Evolutionary conservation across 2,329 filamentous ascomycete species (phyloP), one percentile per base, ranked within the genome.

Genomic region (Paraphaeosphaeria minitans): DNA sequence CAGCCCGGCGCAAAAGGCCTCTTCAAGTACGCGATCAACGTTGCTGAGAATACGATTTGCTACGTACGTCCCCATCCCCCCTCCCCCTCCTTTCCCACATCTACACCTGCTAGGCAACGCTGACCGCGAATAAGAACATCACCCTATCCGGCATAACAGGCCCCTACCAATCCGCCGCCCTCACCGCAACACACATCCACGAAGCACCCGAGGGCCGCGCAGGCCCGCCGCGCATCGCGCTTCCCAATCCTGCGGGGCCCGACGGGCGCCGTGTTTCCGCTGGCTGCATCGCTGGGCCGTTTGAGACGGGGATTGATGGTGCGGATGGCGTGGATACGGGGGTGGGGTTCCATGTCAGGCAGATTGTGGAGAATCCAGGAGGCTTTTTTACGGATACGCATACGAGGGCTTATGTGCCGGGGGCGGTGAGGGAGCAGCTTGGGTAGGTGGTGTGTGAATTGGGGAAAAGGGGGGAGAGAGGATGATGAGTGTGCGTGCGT

Each of bases 161-260:
- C 56, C 76, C 82, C 2, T 86, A 83, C 70, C 69, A 80, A 62
- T 85, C 83, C 2, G 79, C 80, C 0, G 84, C 84, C 39, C 68
- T 67, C 29, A 84, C 83, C 2, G 82, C 84, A 13, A 86, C 84
- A 1, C 84, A 86, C 69, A 83, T 86, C 64, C 84, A 86, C 72
- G 75, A 85, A 67, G 82, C 76, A 7, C 70, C 70, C 8, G 73
- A 68, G 45, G 83, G 83, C 58, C 74, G 71, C 42, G 70, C 78
- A 21, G 83, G 84, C 6, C 83, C 83, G 29, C 84, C 83, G 50
- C 76, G 83, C 67, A 66, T 72, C n/a, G 61, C 67, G 7, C 70
- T 72, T 49, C 68, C 70, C 0, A 72, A 71, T 45, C 69, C 68
- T 1, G 58, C 66, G 51, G 56, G 58, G 14, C 35, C 35, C 16